Conservation (phyloP, 768 basidiomycete species). For the Termitomyces sp. region DNA sequence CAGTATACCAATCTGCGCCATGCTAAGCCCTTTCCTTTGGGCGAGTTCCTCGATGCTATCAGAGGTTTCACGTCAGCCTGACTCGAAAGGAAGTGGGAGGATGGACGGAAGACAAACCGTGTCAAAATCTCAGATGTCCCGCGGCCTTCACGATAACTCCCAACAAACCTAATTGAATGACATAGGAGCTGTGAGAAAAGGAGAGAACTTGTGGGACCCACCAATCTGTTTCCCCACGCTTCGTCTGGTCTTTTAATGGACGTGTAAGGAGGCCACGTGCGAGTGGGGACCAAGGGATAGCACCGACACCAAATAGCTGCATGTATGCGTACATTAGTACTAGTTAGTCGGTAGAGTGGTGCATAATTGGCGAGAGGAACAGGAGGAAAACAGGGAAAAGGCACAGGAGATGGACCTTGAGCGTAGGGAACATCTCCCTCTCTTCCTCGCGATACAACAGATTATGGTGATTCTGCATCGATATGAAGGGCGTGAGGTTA, state of each 20-base stretch:
- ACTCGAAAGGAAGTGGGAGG: not conserved
- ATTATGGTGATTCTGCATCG: conserved; percentile 68
- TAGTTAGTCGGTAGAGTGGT: no score
- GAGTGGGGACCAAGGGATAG: conserved; percentile 61
- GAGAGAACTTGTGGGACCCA: conserved; percentile 13
- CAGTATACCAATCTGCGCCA: conserved; percentile 59
- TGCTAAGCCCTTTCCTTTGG: conserved; percentile 46
- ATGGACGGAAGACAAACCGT: conserved; percentile 23
- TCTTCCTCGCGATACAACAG: conserved; percentile 66
- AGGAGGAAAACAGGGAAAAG: not conserved
- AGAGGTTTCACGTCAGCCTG: conserved; percentile 12
- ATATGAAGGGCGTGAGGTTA: conserved; percentile 59
- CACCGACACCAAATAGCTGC: conserved; percentile 51
- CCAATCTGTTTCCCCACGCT: conserved; percentile 38
- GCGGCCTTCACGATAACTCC: conserved; percentile 9
- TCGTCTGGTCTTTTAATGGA: conserved; percentile 36
- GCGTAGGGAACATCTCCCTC: conserved; percentile 59
- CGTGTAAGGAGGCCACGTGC: conserved; percentile 48
- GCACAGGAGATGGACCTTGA: conserved; percentile 34
- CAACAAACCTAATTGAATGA: not conserved
- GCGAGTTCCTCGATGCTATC: conserved; percentile 52
- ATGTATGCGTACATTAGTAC: no score
- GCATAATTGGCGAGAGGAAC: no score
- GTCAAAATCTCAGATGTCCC: conserved; percentile 36
- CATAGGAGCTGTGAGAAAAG: not conserved